phyloP scores from a whole-genome alignment of 2,329 filamentous ascomycete species.

The Talaromyces verruculosus region DNA sequence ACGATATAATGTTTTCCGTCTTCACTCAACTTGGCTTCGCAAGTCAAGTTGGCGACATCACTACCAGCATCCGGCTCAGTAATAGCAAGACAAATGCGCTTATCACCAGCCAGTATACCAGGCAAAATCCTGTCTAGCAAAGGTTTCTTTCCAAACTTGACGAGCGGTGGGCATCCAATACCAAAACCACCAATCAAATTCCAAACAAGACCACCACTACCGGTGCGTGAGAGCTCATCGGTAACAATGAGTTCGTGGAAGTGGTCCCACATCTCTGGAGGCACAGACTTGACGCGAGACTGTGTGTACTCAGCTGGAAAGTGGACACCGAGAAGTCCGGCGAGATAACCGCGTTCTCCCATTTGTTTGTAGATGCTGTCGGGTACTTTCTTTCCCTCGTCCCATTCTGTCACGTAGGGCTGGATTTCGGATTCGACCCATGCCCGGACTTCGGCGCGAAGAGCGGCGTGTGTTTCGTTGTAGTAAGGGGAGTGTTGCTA shows the following conservation, averaged over 20 bases:
- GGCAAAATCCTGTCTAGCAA: slow-evolving; percentile 86
- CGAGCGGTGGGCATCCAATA: slow-evolving; percentile 85
- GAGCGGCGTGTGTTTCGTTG: slow-evolving; percentile 88
- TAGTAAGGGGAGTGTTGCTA: slow-evolving; percentile 96
- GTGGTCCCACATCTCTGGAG: slow-evolving; percentile 89
- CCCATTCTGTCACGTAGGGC: slow-evolving; percentile 92
- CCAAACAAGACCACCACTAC: slow-evolving; percentile 93
- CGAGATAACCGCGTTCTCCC: slow-evolving; percentile 85
- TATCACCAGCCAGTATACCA: slow-evolving; percentile 84
- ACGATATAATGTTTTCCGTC: slow-evolving; percentile 99
- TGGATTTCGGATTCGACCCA: slow-evolving; percentile 90
- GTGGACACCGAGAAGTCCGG: slow-evolving; percentile 78
- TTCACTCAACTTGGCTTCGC: slow-evolving; percentile 89
- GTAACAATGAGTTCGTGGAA: slow-evolving; percentile 98
- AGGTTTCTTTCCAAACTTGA: slow-evolving; percentile 86
- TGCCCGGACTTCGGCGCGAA: slow-evolving; percentile 85
- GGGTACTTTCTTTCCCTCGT: slow-evolving; percentile 89
- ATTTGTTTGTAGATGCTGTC: slow-evolving; percentile 91
- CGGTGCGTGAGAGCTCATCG: slow-evolving; percentile 86
- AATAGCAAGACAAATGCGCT: slow-evolving; percentile 95
- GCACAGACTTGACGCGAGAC: slow-evolving; percentile 71
- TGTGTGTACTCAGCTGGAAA: slow-evolving; percentile 75
- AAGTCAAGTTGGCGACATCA: slow-evolving; percentile 92
- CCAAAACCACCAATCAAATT: slow-evolving; percentile 95
- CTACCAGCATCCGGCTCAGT: slow-evolving; percentile 94